Conservation (phyloP, 768 basidiomycete genomes). For the Dacryopinax spathularia region DNA sequence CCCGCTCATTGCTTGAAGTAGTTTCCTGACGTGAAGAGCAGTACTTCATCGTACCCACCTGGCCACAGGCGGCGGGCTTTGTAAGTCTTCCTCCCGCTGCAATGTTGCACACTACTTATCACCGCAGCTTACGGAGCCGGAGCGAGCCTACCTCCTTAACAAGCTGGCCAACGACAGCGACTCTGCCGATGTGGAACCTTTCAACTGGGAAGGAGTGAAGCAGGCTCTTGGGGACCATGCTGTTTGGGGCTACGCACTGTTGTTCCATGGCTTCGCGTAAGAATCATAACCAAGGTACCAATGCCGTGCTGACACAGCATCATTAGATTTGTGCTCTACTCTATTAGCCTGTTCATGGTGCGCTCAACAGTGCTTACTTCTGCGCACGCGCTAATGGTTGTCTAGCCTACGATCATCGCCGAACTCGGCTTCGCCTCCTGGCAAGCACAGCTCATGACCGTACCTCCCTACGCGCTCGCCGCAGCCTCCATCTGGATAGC, state of each 20-base stretch:
- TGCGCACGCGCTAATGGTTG: not conserved
- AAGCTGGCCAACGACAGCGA: constrained; percentile 42
- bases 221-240: constrained; percentile 45
- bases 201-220: constrained; percentile 42
- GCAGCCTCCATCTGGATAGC: constrained; percentile 34
- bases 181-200: constrained; percentile 37
- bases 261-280: constrained; percentile 45
- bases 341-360: constrained; percentile 45
- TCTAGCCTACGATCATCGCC: constrained; percentile 45
- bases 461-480: constrained; percentile 46
- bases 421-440: constrained; percentile 43
- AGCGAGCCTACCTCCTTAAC: constrained; percentile 36
- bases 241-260: constrained; percentile 44
- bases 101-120: not conserved
- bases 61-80: constrained; percentile 44
- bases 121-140: constrained; percentile 36
- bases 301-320: not conserved
- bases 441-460: constrained; percentile 47
- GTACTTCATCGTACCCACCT: constrained; percentile 44
- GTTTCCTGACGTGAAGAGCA: not conserved
- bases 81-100: constrained; percentile 23
- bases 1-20: too few relatives aligned
- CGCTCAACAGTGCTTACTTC: constrained; percentile 7
- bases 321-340: constrained; percentile 36
- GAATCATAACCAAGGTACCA: not conserved